Base-by-base conservation (phyloP, 495 filamentous ascomycete species). In the Thozetella sp. region DNA sequence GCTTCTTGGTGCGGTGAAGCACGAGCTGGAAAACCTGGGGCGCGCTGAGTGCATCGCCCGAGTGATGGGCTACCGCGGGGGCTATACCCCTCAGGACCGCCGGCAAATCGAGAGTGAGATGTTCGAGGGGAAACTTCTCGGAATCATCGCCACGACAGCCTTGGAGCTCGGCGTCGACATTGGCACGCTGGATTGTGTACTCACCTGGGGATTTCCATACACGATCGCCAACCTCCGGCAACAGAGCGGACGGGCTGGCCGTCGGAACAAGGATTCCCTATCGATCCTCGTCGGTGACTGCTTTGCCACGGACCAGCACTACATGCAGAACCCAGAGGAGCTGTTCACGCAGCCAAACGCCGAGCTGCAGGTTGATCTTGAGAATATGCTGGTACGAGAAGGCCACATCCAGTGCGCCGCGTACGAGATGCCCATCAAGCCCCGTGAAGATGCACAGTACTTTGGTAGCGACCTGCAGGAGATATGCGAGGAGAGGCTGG, bases 371-470 rank as follows among this genome's bases (percentile, higher is more conserved):
- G 88, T 97, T 2, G 95, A 97, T 67, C 76, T 98, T n/a, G 75
- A 87, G 45, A 97, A 98, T 67, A 86, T 96, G 76, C 85, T 97
- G 1, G 90, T 97, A 26, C 81, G 93, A 11, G 95, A 97, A 76
- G 93, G 95, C 2, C 95, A 98, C 63, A 81, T 99, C 25, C 95
- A 99, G 73, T 99, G 95, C 66, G 95, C 96, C 17, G 95, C 96
- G 3, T 91, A 91, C 67, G 95, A 99, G 67, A 92, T 96, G 88
- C 93, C 95, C 20, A 93, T 99, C 53, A 84, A 83, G 20, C 86
- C 90, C 1, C 81, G 83, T 13, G 86, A 91, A 64, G 95, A 98
- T 76, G 73, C 77, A 20, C 55, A 74, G 34, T 99, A 96, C 77
- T 97, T 99, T 65, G 88, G 91, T 19, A 76, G 84, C 34, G 87